Conservation (phyloP, 371 early-diverging fungal species). For the Mortierella sp. region DNA sequence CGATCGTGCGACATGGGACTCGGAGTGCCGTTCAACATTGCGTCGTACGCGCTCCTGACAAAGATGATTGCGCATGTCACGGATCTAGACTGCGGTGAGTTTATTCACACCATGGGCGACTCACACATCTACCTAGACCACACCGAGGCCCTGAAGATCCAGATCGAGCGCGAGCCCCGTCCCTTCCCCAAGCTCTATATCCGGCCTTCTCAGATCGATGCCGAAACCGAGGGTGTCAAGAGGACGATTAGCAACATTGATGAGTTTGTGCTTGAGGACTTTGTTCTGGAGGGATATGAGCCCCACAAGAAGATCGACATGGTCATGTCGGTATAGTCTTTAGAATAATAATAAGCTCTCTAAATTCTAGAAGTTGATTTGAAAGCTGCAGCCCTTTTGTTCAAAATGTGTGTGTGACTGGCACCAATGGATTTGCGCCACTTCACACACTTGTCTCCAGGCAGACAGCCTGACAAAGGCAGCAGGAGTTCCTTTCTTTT, state of each 20-base stretch:
- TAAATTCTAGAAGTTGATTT: background rate
- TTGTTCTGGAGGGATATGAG: constrained; percentile 89
- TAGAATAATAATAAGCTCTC: background rate
- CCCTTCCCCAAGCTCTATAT: constrained; percentile 92
- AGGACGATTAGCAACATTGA: constrained; percentile 83
- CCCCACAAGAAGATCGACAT: constrained; percentile 96
- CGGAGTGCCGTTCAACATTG: constrained; percentile 99
- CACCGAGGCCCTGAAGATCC: constrained; percentile 88
- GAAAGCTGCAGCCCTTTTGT: background rate
- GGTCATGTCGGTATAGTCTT: constrained; percentile 92
- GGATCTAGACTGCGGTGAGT: constrained; percentile 90
- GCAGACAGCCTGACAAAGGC: background rate
- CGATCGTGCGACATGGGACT: constrained; percentile 99
- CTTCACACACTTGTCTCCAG: constrained; percentile 18
- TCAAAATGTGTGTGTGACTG: background rate
- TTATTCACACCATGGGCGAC: constrained; percentile 98
- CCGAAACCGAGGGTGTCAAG: background rate
- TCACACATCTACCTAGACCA: constrained; percentile 98
- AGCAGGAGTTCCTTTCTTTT: background rate
- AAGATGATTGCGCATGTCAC: constrained; percentile 96
- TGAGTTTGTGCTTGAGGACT: constrained; percentile 89
- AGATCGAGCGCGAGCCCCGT: constrained; percentile 88
- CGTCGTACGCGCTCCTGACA: constrained; percentile 97
- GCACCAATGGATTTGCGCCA: constrained; percentile 33
- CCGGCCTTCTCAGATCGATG: constrained; percentile 31